Base-by-base conservation (phyloP, 805 yeast genomes). In the Candida awuae region DNA sequence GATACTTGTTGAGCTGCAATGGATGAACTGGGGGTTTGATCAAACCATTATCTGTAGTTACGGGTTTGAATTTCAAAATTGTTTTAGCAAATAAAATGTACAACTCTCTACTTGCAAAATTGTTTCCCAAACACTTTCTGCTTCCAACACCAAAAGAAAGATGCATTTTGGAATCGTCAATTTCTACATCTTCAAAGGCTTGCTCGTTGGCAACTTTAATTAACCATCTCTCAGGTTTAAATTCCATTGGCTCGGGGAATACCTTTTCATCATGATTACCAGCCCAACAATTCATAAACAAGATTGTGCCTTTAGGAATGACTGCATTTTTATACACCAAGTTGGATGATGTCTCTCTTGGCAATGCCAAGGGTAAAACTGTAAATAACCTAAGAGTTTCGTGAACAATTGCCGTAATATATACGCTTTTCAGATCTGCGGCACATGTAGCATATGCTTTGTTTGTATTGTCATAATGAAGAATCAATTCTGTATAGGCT, bases 71-170 rank as follows among this genome's bases (percentile, higher is more conserved):
- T 18, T 68, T 49, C 2, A 77, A 51, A 2, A 82, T 52, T 37
- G 77, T 51, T 37, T 84, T 70, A 42, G 74, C 60, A 15, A 76
- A 54, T 14, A 80, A 54, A 4, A 73, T 63, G 50, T 83, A 84
- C 50, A 83, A 61, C 53, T 83, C 87, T 38, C 74, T 70, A 47
- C 67, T 65, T 0, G 87, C 87, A 35, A 83, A 63, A 38, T 71
- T 68, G 34, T 70, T 69, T 0, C 92, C 94, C 0, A 80, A 68
- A 54, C 94, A 84, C 76, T 70, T 77, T 39, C 94, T 58, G 1
- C 80, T 64, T 0, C 94, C 94, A 15, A 73, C 70, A 1, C 92
- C 94, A 57, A 80, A 77, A 4, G 84, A 50, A 38, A 75, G 62
- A 56, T 78, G 78, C 15, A 46, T 51, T 27, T 56, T 15, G 6